These are phyloP conservation scores for Dipteronia sinensis DNA, from an alignment of 345 rosid species.

Conservation along the genomic window DNA sequence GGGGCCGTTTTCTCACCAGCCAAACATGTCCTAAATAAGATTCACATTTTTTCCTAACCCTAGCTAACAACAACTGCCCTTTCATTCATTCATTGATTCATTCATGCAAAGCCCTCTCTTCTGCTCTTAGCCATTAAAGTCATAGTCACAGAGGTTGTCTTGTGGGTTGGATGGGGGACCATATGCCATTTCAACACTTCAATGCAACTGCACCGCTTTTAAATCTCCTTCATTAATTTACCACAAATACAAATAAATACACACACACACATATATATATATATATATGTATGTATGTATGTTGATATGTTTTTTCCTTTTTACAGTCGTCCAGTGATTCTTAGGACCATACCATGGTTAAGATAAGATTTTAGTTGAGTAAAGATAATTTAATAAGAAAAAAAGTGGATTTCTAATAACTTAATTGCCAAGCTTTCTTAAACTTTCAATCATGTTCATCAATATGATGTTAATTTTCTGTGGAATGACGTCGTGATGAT, in stretches of 20 bases:
- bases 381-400: neutral
- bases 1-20: conserved; percentile 21
- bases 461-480: no score
- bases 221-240: conserved; percentile 19
- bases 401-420: no score
- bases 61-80: conserved; percentile 24
- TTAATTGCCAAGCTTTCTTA: neutral
- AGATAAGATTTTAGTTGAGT: neutral
- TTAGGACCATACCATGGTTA: no score
- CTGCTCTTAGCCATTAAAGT: conserved; percentile 50
- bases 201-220: conserved; percentile 42
- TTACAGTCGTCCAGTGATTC: no score
- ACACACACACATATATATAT: no score
- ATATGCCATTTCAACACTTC: conserved; percentile 24
- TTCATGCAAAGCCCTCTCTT: conserved; percentile 34
- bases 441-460: neutral
- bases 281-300: no score
- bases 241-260: neutral
- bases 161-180: conserved; percentile 45
- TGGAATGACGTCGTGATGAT: no score
- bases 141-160: conserved; percentile 32
- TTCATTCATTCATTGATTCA: conserved; percentile 19
- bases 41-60: neutral
- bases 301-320: no score
- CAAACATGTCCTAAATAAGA: conserved; percentile 10